These are phyloP conservation scores for Trichosporon sp. DNA, from an alignment of 1,284 basidiomycete genomes.

Conservation along the genomic window DNA sequence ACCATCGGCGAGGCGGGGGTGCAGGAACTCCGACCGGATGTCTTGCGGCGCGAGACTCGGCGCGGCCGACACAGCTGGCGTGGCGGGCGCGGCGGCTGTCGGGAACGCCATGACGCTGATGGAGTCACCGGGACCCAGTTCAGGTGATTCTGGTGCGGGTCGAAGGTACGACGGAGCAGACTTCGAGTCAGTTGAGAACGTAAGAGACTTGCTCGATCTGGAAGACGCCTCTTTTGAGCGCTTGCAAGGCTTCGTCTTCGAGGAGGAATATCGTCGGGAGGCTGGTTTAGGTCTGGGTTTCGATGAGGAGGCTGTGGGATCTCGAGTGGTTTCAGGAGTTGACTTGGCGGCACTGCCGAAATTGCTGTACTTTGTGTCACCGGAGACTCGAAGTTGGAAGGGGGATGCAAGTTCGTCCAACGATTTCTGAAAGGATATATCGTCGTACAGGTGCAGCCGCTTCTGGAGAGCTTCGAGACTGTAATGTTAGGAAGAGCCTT, in stretches of 20 bases:
- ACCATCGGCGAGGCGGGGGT: not conserved
- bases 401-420: not conserved
- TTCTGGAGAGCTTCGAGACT: conserved; percentile 1
- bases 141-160: not conserved
- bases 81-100: not conserved
- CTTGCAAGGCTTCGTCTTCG: not conserved
- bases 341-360: not conserved
- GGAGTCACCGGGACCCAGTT: conserved; percentile 13
- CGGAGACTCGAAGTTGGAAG: not conserved
- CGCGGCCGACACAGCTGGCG: not conserved
- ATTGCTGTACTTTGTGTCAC: not conserved
- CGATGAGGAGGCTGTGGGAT: not conserved
- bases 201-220: not conserved
- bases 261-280: not conserved
- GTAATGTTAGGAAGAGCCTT: not conserved
- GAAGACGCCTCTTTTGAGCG: conserved; percentile 5
- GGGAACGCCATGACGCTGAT: conserved; percentile 17
- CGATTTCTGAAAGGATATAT: conserved; percentile 6
- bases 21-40: not conserved
- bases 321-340: not conserved
- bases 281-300: not conserved
- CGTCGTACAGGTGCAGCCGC: conserved; percentile 5
- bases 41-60: not conserved
- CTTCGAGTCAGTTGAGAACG: not conserved
- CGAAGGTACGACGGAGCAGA: not conserved